phyloP scores from a whole-genome alignment of 2,329 filamentous ascomycete genomes.

The Gnomoniopsis smithogilvyi region DNA sequence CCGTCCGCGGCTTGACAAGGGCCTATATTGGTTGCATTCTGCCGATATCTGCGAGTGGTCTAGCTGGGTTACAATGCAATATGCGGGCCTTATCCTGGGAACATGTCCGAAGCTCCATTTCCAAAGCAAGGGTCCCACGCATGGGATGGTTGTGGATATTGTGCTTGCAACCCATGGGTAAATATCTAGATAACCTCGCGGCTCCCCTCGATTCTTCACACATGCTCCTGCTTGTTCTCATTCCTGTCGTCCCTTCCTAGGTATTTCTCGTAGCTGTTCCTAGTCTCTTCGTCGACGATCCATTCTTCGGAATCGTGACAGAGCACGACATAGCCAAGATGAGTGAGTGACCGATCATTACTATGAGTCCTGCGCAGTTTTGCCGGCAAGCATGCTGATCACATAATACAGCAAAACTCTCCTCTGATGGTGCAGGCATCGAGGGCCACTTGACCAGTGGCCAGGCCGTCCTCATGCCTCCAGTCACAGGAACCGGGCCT shows the following conservation, averaged over 20 bases:
- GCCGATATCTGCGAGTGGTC: constrained; percentile 1
- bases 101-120: background rate
- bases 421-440: background rate
- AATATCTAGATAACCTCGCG: too few species aligned
- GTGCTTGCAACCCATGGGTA: too few species aligned
- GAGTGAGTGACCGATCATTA: constrained; percentile 1
- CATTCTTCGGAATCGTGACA: background rate
- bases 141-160: too few species aligned
- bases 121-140: too few species aligned
- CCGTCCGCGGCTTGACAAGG: background rate
- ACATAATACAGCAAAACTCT: background rate
- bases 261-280: background rate
- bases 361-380: background rate
- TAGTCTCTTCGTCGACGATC: background rate
- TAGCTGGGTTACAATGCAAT: background rate
- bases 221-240: background rate
- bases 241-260: background rate
- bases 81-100: background rate
- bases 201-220: background rate
- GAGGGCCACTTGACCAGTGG: background rate
- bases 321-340: constrained; percentile 6
- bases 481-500: constrained; percentile 1
- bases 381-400: background rate
- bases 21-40: background rate
- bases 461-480: constrained; percentile 7